Evolutionary conservation across 306 rosid genomes (phyloP).

Genomic region (Cajanus cajan): DNA sequence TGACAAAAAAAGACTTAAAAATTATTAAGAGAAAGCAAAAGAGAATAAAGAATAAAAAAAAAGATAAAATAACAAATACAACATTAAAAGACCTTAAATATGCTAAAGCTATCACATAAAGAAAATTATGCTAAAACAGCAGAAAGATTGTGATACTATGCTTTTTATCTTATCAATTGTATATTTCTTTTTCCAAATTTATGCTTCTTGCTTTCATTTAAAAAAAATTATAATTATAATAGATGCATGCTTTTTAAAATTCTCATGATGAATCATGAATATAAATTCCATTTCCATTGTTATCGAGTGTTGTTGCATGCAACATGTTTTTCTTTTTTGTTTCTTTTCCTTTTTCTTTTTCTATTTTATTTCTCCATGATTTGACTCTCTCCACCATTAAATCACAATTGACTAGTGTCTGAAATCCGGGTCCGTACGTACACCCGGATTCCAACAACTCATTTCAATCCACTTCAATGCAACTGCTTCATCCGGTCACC

Average conservation of each 20-base stretch:
- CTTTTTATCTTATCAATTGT: not conserved
- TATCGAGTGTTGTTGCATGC: not conserved
- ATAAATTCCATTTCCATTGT: not conserved
- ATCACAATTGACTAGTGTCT: conserved; percentile 38
- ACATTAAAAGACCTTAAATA: not conserved
- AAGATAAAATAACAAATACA: not conserved
- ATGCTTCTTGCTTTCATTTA: not conserved
- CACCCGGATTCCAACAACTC: conserved; percentile 44
- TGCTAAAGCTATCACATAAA: not conserved
- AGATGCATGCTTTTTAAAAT: not conserved
- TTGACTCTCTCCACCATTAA: conserved; percentile 37
- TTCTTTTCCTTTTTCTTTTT: not conserved
- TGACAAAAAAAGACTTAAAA: not conserved
- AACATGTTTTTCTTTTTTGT: not conserved
- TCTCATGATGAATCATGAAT: not conserved
- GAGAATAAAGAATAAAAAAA: not conserved
- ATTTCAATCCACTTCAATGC: conserved; percentile 40
- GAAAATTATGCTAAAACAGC: not conserved
- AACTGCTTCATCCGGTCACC: conserved; percentile 41
- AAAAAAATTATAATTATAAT: not conserved
- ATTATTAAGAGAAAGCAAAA: not conserved
- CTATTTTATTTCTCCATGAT: conserved; percentile 7
- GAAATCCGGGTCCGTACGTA: conserved; percentile 49
- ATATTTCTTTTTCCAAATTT: not conserved
- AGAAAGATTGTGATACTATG: not conserved